Evolutionary conservation across 805 yeast species (phyloP).

Genomic region (Ogataea chonburiensis): DNA sequence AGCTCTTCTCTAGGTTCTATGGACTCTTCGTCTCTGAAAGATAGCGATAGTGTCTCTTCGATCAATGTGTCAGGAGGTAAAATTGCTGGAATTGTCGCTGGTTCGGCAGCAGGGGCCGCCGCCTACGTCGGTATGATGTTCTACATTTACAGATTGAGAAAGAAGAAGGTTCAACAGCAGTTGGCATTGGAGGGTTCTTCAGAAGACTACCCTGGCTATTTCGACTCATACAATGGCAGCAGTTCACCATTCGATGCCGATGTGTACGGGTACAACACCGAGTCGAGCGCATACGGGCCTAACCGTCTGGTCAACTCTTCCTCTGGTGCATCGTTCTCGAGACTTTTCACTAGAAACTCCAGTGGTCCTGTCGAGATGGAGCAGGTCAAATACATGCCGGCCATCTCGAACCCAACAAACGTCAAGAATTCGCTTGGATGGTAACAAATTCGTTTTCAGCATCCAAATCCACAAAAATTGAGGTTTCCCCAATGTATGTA

Average conservation of each 20-base stretch:
- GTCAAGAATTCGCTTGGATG: constrained; percentile 73
- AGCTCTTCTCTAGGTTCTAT: constrained; percentile 28
- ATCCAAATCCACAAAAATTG: not conserved
- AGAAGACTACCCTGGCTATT: not conserved
- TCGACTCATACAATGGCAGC: no score
- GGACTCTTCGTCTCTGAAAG: constrained; percentile 13
- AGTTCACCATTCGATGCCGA: constrained; percentile 2
- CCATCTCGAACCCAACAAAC: constrained; percentile 67
- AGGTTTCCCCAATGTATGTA: no score
- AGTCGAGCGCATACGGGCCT: constrained; percentile 11
- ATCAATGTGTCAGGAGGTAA: constrained; percentile 29
- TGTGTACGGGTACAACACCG: constrained; percentile 9
- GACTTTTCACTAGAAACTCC: constrained; percentile 16
- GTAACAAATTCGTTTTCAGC: constrained; percentile 35
- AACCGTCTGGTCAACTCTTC: constrained; percentile 15
- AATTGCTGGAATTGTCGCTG: constrained; percentile 77
- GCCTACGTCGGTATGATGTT: constrained; percentile 62
- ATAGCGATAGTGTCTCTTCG: constrained; percentile 13
- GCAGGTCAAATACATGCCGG: constrained; percentile 36
- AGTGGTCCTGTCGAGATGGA: constrained; percentile 19
- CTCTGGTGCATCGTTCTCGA: constrained; percentile 18
- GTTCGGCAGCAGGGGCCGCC: constrained; percentile 76
- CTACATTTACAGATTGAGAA: constrained; percentile 47
- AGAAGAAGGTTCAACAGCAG: constrained; percentile 21
- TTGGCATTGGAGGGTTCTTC: constrained; percentile 6